phyloP scores from a whole-genome alignment of 805 yeast genomes.

The Metschnikowia henanensis region DNA sequence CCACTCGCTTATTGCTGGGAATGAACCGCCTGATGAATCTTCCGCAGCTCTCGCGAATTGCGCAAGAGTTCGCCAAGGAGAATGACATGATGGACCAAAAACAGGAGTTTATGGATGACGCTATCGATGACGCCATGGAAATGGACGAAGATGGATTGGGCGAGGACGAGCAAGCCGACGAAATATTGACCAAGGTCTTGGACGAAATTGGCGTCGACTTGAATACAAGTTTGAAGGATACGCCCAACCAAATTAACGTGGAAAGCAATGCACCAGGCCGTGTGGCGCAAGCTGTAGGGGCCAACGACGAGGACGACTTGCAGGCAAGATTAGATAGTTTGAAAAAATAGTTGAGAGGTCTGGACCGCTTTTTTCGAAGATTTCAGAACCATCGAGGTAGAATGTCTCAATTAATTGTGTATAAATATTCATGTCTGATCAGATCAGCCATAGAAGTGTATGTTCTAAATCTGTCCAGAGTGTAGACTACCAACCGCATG shows the following conservation, averaged over 20 bases:
- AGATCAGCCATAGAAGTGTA: too few species aligned
- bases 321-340: slow-evolving; percentile 87
- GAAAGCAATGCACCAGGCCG: slow-evolving; percentile 24
- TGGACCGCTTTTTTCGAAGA: too few species aligned
- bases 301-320: slow-evolving; percentile 70
- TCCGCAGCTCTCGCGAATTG: slow-evolving; percentile 83
- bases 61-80: slow-evolving; percentile 94
- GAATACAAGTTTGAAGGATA: slow-evolving; percentile 46
- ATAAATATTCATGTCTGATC: not conserved
- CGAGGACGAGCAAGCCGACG: slow-evolving; percentile 89
- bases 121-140: slow-evolving; percentile 95
- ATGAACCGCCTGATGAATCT: slow-evolving; percentile 91
- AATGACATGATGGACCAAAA: slow-evolving; percentile 98
- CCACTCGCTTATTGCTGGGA: slow-evolving; percentile 77
- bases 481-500: too few species aligned
- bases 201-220: slow-evolving; percentile 96
- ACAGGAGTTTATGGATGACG: slow-evolving; percentile 98
- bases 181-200: slow-evolving; percentile 84
- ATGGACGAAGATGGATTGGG: slow-evolving; percentile 71
- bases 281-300: slow-evolving; percentile 58
- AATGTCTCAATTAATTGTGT: not conserved
- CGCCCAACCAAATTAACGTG: slow-evolving; percentile 38
- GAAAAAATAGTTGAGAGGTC: slow-evolving; percentile 49
- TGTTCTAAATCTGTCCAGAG: too few species aligned
- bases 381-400: too few species aligned